A percentile compares a stretch with the other conserved stretches of the same genome.
These are phyloP conservation scores for Seminavis robusta DNA, from an alignment of 108 stramenopile genomes.

Conservation along the genomic window DNA sequence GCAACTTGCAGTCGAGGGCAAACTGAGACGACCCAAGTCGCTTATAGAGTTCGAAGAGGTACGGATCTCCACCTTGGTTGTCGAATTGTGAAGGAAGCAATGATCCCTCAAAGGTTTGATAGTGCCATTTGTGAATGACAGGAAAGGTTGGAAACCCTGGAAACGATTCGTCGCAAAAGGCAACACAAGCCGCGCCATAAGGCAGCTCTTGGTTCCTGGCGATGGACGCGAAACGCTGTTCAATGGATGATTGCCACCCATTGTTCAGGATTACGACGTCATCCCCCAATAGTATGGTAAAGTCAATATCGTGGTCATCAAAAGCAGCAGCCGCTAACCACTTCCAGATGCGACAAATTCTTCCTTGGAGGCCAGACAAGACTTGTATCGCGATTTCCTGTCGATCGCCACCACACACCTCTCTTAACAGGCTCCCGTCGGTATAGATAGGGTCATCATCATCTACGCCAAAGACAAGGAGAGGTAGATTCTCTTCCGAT, in stretches of 20 bases:
- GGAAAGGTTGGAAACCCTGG: slow-evolving; percentile 62
- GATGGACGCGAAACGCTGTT: slow-evolving; percentile 39
- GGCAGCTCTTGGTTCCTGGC: slow-evolving; percentile 3
- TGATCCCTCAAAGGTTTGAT: slow-evolving; percentile 28
- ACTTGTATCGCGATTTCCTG: too few species aligned
- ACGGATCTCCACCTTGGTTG: slow-evolving; percentile 56
- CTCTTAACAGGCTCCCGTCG: too few species aligned
- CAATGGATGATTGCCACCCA: slow-evolving; percentile 24
- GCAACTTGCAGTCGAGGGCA: slow-evolving; percentile 11
- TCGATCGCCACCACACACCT: too few species aligned
- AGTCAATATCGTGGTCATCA: slow-evolving; percentile 35
- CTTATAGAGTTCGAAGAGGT: slow-evolving; percentile 33
- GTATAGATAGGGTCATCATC: too few species aligned
- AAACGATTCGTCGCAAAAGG: slow-evolving; percentile 42
- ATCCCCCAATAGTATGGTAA: slow-evolving; percentile 50
- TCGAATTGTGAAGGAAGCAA: slow-evolving; percentile 39
- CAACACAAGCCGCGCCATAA: slow-evolving; percentile 40
- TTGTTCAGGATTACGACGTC: slow-evolving; percentile 32
- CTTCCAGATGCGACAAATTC: too few species aligned
- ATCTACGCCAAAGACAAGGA: background rate
- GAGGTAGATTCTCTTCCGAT: background rate
- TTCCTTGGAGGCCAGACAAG: too few species aligned
- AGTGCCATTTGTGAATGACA: slow-evolving; percentile 33
- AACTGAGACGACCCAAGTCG: slow-evolving; percentile 29
- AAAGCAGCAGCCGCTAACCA: too few species aligned